Conservation (phyloP, 441 rosid genomes). For the Erodium texanum region DNA sequence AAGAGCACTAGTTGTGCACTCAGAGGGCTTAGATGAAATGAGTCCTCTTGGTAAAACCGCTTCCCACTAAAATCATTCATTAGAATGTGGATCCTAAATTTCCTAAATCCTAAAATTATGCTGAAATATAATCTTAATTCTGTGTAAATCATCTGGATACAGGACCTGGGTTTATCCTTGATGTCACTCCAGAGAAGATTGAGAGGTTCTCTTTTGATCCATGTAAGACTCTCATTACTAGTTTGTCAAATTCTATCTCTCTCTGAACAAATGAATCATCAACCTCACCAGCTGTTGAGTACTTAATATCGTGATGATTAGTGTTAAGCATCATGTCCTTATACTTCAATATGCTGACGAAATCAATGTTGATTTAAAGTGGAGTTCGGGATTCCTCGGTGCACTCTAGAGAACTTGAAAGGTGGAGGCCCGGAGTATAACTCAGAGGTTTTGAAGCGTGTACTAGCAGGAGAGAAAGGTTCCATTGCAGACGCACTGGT, state of each 20-base stretch:
- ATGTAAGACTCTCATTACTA: slow-evolving; percentile 32
- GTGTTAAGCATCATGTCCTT: neutral
- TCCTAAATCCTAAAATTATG: neutral
- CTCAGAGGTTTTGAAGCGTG: slow-evolving; percentile 49
- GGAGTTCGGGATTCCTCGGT: slow-evolving; percentile 86
- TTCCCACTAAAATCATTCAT: neutral
- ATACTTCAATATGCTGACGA: slow-evolving; percentile 8
- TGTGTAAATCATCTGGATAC: slow-evolving; percentile 13
- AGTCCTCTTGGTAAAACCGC: slow-evolving; percentile 67
- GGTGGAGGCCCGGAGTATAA: slow-evolving; percentile 83
- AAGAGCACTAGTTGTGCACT: slow-evolving; percentile 91
- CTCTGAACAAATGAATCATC: too few relatives aligned
- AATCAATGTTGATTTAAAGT: slow-evolving; percentile 34
- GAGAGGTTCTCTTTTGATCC: slow-evolving; percentile 80
- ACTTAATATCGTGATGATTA: too few relatives aligned
- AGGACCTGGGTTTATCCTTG: slow-evolving; percentile 70
- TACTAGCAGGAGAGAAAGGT: slow-evolving; percentile 71
- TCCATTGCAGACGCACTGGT: slow-evolving; percentile 79
- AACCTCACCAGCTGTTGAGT: too few relatives aligned
- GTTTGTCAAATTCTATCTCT: neutral
- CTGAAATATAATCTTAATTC: neutral
- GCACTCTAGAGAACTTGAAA: slow-evolving; percentile 57
- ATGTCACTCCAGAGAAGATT: slow-evolving; percentile 57
- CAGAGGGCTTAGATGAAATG: slow-evolving; percentile 93
- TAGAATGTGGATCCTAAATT: neutral